These are phyloP conservation scores for Nakazawaea pomicola DNA, from an alignment of 805 yeast species.

Conservation along the genomic window DNA sequence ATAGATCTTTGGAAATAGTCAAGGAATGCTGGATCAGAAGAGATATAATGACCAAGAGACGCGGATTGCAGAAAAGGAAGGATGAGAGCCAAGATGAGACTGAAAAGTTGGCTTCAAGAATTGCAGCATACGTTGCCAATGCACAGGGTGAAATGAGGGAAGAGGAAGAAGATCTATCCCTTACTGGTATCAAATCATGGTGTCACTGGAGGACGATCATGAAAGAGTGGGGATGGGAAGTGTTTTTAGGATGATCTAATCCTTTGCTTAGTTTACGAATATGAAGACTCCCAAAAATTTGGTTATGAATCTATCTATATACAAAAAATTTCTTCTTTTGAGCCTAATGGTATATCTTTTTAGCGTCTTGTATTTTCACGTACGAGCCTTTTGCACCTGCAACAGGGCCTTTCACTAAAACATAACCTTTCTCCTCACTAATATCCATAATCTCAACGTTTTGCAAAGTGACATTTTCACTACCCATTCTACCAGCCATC, in stretches of 20 bases:
- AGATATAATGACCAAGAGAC: constrained; percentile 36
- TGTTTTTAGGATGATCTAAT: constrained; percentile 52
- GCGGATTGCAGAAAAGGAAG: constrained; percentile 17
- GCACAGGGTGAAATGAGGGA: constrained; percentile 26
- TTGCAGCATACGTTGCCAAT: constrained; percentile 37
- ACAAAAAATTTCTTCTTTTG: background rate
- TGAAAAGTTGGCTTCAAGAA: constrained; percentile 24
- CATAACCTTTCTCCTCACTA: constrained; percentile 75
- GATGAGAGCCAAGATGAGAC: constrained; percentile 17
- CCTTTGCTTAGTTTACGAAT: too few relatives aligned
- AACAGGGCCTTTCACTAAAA: constrained; percentile 83
- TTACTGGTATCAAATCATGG: constrained; percentile 41
- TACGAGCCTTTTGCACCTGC: constrained; percentile 82
- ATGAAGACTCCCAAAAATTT: too few relatives aligned
- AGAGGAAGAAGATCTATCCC: constrained; percentile 26
- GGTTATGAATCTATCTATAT: too few relatives aligned
- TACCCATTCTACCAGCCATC: constrained; percentile 98
- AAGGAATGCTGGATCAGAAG: constrained; percentile 68
- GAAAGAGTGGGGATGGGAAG: constrained; percentile 79
- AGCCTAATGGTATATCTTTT: constrained; percentile 31
- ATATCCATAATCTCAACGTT: constrained; percentile 74
- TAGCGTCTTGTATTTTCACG: constrained; percentile 77
- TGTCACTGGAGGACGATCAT: constrained; percentile 66
- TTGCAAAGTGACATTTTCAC: constrained; percentile 63
- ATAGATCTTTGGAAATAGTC: constrained; percentile 61